A percentile compares a stretch with the other conserved stretches of the same genome.
phyloP scores from a whole-genome alignment of 768 basidiomycete genomes.

The Mycena kentingensis region DNA sequence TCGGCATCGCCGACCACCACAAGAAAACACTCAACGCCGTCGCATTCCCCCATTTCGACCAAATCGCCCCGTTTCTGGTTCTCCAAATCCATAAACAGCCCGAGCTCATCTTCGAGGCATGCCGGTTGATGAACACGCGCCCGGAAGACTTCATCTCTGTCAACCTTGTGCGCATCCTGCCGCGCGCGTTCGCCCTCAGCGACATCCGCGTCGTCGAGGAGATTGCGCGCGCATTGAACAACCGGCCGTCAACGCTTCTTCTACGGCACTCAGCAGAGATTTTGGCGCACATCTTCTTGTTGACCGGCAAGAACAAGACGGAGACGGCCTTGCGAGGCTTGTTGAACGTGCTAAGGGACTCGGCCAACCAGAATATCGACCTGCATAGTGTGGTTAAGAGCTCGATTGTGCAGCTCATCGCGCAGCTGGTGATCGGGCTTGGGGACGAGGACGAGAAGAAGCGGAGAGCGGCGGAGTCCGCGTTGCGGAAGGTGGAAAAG shows the following conservation, averaged over 20 bases:
- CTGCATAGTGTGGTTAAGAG: slow-evolving; percentile 62
- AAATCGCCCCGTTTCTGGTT: slow-evolving; percentile 67
- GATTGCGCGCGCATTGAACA: slow-evolving; percentile 56
- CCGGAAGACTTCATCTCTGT: slow-evolving; percentile 63
- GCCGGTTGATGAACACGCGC: slow-evolving; percentile 64
- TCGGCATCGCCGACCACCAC: slow-evolving; percentile 55
- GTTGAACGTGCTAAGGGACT: slow-evolving; percentile 54
- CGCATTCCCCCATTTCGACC: slow-evolving; percentile 67
- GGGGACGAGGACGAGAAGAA: slow-evolving; percentile 63
- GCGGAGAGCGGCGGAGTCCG: slow-evolving; percentile 41
- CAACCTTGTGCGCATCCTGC: slow-evolving; percentile 66
- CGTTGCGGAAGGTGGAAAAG: slow-evolving; percentile 46
- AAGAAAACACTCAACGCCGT: slow-evolving; percentile 67
- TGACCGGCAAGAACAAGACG: slow-evolving; percentile 55
- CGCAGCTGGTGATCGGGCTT: slow-evolving; percentile 73
- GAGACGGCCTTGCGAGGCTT: slow-evolving; percentile 65
- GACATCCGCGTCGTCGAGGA: slow-evolving; percentile 60
- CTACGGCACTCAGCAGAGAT: slow-evolving; percentile 60
- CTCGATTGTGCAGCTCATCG: slow-evolving; percentile 68
- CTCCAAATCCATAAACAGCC: slow-evolving; percentile 60
- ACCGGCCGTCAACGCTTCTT: slow-evolving; percentile 50
- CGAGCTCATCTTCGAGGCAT: slow-evolving; percentile 59
- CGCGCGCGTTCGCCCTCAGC: slow-evolving; percentile 64
- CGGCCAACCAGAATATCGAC: slow-evolving; percentile 41
- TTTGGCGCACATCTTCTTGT: slow-evolving; percentile 66